These are phyloP conservation scores for Styphnolobium japonicum DNA, from an alignment of 306 rosid species.

Conservation along the genomic window DNA sequence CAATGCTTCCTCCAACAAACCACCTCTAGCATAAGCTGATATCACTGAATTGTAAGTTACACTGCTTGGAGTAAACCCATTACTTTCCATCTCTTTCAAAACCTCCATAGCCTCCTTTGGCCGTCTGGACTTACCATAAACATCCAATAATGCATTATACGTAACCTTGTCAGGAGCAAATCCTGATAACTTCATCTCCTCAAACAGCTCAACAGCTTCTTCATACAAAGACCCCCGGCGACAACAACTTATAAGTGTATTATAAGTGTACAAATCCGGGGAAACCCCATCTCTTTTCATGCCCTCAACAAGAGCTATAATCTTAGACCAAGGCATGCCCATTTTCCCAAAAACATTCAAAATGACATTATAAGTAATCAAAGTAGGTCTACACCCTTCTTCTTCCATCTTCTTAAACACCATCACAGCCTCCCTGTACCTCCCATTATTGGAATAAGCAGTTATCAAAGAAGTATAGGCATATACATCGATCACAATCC, in stretches of 20 bases:
- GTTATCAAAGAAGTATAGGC: constrained; percentile 79
- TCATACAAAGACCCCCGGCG: constrained; percentile 68
- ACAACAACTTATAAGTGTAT: constrained; percentile 76
- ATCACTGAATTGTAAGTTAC: constrained; percentile 83
- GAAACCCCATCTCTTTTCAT: constrained; percentile 61
- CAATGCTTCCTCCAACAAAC: constrained; percentile 73
- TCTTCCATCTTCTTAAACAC: constrained; percentile 69
- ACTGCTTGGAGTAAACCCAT: constrained; percentile 57
- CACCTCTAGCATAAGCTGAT: constrained; percentile 78
- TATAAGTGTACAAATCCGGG: constrained; percentile 84
- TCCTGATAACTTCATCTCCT: constrained; percentile 59
- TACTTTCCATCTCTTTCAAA: constrained; percentile 70
- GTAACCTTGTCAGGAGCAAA: constrained; percentile 78
- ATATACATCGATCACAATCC: constrained; percentile 65
- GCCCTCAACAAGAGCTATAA: constrained; percentile 41
- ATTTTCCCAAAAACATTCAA: constrained; percentile 86
- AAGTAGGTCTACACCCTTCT: constrained; percentile 71
- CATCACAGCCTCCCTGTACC: constrained; percentile 66
- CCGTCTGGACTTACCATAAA: constrained; percentile 84
- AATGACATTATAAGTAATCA: constrained; percentile 73
- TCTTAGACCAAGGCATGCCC: constrained; percentile 88
- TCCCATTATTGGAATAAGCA: constrained; percentile 66
- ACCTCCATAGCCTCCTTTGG: constrained; percentile 80
- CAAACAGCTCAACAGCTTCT: constrained; percentile 65
- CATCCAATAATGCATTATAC: constrained; percentile 79